Evolutionary conservation across 148 eudicot species (phyloP), one percentile per base, ranked within the genome.

Genomic region (Rhododendron griersonianum): DNA sequence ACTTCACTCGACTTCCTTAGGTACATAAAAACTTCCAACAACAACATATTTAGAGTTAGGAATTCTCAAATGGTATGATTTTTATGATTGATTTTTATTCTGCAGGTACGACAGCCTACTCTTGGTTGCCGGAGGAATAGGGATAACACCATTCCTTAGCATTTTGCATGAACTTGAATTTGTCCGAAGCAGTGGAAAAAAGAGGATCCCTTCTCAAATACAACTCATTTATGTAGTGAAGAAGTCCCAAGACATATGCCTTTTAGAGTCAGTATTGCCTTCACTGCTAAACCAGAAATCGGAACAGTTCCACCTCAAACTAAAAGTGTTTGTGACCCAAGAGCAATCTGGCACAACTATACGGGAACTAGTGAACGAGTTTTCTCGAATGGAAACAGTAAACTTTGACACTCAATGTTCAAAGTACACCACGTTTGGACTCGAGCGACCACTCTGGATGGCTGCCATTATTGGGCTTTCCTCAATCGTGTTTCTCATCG

Each of bases 131-230:
- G 99, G 98, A 86, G 99, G 99, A 75, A 95, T 96, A 15, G 99
- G 99, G 84, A 84, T 96, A 82, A 91, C 99, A 28, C 99, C 99
- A 85, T 93, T 96, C 74, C 87, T 95, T 76, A 94, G 99, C 91
- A 92, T 95, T 87, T 77, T 96, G 86, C 94, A 90, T 51, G 97
- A 95, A 87, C 79, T 92, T 77, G 84, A 86, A 67, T 88, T 82
- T 19, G 78, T 86, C 16, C 76, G 71, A 85, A 81, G 69, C 33
- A 81, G 82, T 76, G 75, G 82, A 39, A 86, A 85, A 83, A 86
- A 76, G 78, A 84, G 39, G 74, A 59, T 84, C 48, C 91, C 97
- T 14, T n/a, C 89, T 83, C 84, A 84, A 23, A 82, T 93, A 86
- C 92, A 93, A 53, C 94, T 96, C 11, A 85, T 95, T 51, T 95